These are phyloP conservation scores for Penicillium aurantiogriseum DNA, from an alignment of 2,329 filamentous ascomycete species.

Conservation along the genomic window DNA sequence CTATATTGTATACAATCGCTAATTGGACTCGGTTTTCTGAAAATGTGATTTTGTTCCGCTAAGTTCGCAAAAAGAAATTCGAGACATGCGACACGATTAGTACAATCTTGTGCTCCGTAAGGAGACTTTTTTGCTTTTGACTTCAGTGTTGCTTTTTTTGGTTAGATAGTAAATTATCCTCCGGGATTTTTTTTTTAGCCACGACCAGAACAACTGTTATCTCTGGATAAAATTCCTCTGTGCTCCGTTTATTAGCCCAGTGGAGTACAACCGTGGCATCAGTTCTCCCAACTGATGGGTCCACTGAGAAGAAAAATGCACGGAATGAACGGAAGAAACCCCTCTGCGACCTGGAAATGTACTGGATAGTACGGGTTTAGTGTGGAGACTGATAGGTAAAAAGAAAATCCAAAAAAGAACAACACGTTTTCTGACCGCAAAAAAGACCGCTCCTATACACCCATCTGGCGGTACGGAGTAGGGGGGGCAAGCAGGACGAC, in stretches of 20 bases:
- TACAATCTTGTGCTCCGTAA: background rate
- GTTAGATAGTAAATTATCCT: background rate
- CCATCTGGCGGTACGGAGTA: constrained; percentile 9
- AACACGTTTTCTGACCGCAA: constrained; percentile 3
- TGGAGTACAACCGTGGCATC: constrained; percentile 10
- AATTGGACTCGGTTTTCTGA: background rate
- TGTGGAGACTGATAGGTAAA: constrained; percentile 4
- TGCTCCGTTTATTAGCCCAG: background rate
- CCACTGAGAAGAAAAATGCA: constrained; percentile 11
- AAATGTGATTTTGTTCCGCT: background rate
- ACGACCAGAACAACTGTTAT: background rate
- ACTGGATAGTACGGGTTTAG: background rate
- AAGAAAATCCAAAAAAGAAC: background rate
- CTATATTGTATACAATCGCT: background rate
- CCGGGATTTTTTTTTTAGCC: background rate
- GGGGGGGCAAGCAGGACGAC: constrained; percentile 15
- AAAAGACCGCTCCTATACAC: background rate
- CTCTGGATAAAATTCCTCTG: background rate
- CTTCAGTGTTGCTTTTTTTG: background rate
- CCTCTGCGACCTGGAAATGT: background rate
- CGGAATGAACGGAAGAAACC: constrained; percentile 10
- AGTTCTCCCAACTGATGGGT: constrained; percentile 5
- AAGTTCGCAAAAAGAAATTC: background rate
- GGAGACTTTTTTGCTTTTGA: background rate
- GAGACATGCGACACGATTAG: background rate